Conservation (phyloP, 805 yeast genomes). For the Metschnikowia bowlesiae region DNA sequence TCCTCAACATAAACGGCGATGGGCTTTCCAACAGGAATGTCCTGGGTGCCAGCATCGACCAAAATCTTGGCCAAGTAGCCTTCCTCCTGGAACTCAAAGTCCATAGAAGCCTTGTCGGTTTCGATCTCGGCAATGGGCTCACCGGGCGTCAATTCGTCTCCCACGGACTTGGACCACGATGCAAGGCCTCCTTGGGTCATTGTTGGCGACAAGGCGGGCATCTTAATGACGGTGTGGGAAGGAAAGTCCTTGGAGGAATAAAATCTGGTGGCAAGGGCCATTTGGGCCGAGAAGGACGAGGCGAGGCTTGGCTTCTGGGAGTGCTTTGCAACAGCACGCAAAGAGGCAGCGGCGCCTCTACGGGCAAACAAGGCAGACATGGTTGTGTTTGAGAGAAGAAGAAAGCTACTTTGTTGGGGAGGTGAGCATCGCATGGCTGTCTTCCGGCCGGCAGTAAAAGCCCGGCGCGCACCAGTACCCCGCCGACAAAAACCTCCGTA, state of each 20-base stretch:
- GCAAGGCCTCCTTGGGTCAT: conserved; percentile 96
- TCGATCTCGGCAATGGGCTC: conserved; percentile 95
- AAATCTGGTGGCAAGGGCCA: conserved; percentile 28
- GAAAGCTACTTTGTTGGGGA: conserved; percentile 7
- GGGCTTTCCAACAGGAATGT: conserved; percentile 90
- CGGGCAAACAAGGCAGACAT: conserved; percentile 38
- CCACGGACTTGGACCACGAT: conserved; percentile 83
- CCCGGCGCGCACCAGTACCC: conserved; percentile 16
- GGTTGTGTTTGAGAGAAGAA: conserved; percentile 30
- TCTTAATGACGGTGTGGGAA: conserved; percentile 79
- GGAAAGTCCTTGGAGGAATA: conserved; percentile 57
- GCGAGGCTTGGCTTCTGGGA: conserved; percentile 16
- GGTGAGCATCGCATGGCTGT: conserved; percentile 25
- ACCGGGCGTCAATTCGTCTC: conserved; percentile 87
- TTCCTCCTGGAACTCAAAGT: conserved; percentile 96
- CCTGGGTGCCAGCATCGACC: conserved; percentile 80
- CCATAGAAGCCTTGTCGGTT: conserved; percentile 98
- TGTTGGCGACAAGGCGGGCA: conserved; percentile 99
- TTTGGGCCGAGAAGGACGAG: conserved; percentile 22
- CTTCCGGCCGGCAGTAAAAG: conserved; percentile 26
- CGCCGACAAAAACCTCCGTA: neutral
- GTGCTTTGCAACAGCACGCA: conserved; percentile 23
- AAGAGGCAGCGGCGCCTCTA: conserved; percentile 25
- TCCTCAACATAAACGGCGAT: conserved; percentile 96
- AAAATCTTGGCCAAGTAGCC: conserved; percentile 86